phyloP scores from a whole-genome alignment of 2,329 filamentous ascomycete species.

The Neofusicoccum laricinum region DNA sequence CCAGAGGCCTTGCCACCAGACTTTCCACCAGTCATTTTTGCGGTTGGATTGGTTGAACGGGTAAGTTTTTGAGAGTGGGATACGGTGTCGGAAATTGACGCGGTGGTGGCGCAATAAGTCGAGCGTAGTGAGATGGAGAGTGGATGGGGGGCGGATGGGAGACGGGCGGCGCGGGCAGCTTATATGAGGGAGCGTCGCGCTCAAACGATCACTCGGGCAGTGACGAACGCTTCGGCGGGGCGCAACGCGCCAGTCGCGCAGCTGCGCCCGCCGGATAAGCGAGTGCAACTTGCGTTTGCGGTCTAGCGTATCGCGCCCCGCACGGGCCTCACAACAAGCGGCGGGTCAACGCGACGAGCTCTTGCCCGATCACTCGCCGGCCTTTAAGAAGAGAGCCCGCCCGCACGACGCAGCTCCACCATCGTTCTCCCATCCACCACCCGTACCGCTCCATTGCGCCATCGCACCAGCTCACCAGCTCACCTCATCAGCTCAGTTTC shows the following conservation, averaged over 20 bases:
- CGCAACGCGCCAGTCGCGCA: slow-evolving; percentile 11
- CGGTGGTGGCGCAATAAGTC: slow-evolving; percentile 10
- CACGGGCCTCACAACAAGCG: slow-evolving; percentile 25
- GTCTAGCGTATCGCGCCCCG: slow-evolving; percentile 22
- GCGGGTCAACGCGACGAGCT: slow-evolving; percentile 21
- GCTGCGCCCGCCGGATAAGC: slow-evolving; percentile 14
- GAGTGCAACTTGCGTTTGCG: not conserved
- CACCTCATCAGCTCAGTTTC: slow-evolving; percentile 27
- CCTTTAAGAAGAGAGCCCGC: slow-evolving; percentile 40
- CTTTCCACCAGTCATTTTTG: slow-evolving; percentile 99
- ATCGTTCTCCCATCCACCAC: slow-evolving; percentile 40
- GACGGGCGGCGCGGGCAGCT: slow-evolving; percentile 29
- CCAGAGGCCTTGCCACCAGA: slow-evolving; percentile 99
- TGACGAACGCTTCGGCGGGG: slow-evolving; percentile 9
- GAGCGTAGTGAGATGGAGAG: slow-evolving; percentile 5
- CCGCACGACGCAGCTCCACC: slow-evolving; percentile 39
- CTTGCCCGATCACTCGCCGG: slow-evolving; percentile 17
- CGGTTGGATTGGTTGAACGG: slow-evolving; percentile 29
- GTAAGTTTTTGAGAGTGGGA: slow-evolving; percentile 32
- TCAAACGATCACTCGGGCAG: slow-evolving; percentile 14
- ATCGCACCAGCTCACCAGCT: slow-evolving; percentile 21
- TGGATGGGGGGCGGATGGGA: slow-evolving; percentile 32
- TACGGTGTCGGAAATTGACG: slow-evolving; percentile 15
- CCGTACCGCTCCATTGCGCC: slow-evolving; percentile 21
- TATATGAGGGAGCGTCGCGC: slow-evolving; percentile 38